phyloP scores from a whole-genome alignment of 192 early-diverging fungal genomes.

The Linnemannia zychae region DNA sequence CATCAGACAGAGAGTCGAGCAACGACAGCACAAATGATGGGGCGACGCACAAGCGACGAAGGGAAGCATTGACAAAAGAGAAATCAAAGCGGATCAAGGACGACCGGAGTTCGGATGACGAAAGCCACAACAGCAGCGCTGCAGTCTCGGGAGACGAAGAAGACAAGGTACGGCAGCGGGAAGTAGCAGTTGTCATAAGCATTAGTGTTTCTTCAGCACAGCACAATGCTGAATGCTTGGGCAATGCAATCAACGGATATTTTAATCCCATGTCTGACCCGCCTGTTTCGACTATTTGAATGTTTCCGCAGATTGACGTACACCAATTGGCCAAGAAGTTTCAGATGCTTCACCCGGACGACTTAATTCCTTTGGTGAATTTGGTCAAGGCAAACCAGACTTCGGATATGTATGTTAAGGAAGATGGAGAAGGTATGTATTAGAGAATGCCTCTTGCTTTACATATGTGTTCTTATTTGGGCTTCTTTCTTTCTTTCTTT shows the following conservation, averaged over 20 bases:
- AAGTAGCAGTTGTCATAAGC: not conserved
- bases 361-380: slow-evolving; percentile 53
- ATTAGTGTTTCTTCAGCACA: not conserved
- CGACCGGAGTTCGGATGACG: slow-evolving; percentile 48
- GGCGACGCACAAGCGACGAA: slow-evolving; percentile 36
- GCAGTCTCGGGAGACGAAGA: slow-evolving; percentile 47
- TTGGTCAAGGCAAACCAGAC: slow-evolving; percentile 56
- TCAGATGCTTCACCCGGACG: slow-evolving; percentile 50
- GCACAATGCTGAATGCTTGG: no score
- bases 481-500: not conserved
- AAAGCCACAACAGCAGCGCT: slow-evolving; percentile 43
- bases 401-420: slow-evolving; percentile 59
- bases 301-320: slow-evolving; percentile 31
- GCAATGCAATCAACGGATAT: not conserved
- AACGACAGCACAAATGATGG: slow-evolving; percentile 29
- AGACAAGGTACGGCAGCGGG: slow-evolving; percentile 22
- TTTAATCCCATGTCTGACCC: not conserved
- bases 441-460: not conserved
- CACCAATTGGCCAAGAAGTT: slow-evolving; percentile 58
- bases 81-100: slow-evolving; percentile 43
- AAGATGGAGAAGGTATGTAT: slow-evolving; percentile 56
- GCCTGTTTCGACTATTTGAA: not conserved
- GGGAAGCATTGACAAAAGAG: slow-evolving; percentile 37
- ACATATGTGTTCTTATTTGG: not conserved
- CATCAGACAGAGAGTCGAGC: slow-evolving; percentile 39